Conservation (phyloP, 768 basidiomycete species). For the Russula foetens region DNA sequence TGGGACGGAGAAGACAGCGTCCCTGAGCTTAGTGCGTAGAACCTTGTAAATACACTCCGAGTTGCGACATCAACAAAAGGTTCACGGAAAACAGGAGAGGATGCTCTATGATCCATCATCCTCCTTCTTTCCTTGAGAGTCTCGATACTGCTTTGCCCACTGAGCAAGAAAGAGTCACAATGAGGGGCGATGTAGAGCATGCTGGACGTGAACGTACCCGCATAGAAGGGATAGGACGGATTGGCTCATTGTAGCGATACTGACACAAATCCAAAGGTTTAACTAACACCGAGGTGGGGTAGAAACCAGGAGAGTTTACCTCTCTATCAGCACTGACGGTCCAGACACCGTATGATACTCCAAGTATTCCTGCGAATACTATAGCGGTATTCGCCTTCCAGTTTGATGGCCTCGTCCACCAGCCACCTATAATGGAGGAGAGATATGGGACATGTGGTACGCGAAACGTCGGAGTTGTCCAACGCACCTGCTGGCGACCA, state of each 20-base stretch:
- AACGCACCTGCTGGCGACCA: slow-evolving; percentile 84
- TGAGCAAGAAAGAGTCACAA: background rate
- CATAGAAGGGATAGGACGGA: slow-evolving; percentile 20
- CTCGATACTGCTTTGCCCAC: slow-evolving; percentile 20
- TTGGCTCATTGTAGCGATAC: slow-evolving; percentile 18
- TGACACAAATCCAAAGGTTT: background rate
- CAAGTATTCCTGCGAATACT: slow-evolving; percentile 56
- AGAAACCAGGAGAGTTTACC: slow-evolving; percentile 38
- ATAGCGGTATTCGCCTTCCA: slow-evolving; percentile 85
- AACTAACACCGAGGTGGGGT: background rate
- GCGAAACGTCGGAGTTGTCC: background rate
- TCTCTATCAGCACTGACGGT: slow-evolving; percentile 69
- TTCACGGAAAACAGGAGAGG: background rate
- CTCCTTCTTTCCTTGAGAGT: slow-evolving; percentile 4
- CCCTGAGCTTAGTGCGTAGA: background rate
- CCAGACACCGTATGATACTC: slow-evolving; percentile 62
- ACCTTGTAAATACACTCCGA: background rate
- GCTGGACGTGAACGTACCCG: slow-evolving; percentile 10
- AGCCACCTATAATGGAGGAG: slow-evolving; percentile 56
- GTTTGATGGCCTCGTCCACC: slow-evolving; percentile 90
- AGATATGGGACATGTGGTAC: background rate
- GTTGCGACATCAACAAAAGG: background rate
- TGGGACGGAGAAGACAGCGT: background rate
- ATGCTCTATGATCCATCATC: slow-evolving; percentile 12
- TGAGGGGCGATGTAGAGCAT: background rate